Conservation (phyloP, 2,329 filamentous ascomycete species). For the Fusarium duplospermum region DNA sequence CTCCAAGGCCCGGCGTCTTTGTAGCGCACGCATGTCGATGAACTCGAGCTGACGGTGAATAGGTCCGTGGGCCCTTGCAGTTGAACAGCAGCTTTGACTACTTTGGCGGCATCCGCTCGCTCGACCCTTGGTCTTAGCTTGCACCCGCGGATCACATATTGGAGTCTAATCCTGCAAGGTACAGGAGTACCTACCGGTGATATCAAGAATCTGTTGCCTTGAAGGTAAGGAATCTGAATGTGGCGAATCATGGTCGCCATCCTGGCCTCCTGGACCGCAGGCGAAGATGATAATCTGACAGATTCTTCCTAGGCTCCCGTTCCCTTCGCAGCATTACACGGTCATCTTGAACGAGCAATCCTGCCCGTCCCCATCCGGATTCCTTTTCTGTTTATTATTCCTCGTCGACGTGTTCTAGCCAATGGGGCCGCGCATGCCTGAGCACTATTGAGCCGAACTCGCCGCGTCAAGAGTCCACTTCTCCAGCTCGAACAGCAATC, state of each 20-base stretch:
- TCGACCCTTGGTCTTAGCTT: conserved; percentile 34
- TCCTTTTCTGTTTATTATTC: conserved; percentile 39
- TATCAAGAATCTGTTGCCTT: conserved; percentile 7
- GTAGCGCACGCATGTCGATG: conserved; percentile 8
- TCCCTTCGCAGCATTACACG: conserved; percentile 3
- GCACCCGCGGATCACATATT: conserved; percentile 27
- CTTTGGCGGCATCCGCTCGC: conserved; percentile 25
- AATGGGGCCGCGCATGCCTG: conserved; percentile 37
- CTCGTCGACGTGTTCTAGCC: conserved; percentile 15
- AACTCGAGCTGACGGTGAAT: conserved; percentile 38
- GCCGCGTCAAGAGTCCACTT: conserved; percentile 35
- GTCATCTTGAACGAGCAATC: conserved; percentile 36
- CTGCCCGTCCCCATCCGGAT: conserved; percentile 25
- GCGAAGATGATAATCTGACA: conserved; percentile 25
- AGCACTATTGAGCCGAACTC: conserved; percentile 34
- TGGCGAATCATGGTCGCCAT: conserved; percentile 19
- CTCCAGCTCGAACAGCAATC: conserved; percentile 36
- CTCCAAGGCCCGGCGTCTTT: conserved; percentile 18
- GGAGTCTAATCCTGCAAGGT: conserved; percentile 23
- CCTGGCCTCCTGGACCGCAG: neutral
- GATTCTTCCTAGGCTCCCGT: conserved; percentile 14
- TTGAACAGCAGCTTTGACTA: conserved; percentile 18
- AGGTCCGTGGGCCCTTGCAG: conserved; percentile 38
- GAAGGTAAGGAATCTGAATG: conserved; percentile 1
- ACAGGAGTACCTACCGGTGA: conserved; percentile 23